These are phyloP conservation scores for Remersonia thermophila DNA, from an alignment of 2,329 filamentous ascomycete species.

Conservation along the genomic window DNA sequence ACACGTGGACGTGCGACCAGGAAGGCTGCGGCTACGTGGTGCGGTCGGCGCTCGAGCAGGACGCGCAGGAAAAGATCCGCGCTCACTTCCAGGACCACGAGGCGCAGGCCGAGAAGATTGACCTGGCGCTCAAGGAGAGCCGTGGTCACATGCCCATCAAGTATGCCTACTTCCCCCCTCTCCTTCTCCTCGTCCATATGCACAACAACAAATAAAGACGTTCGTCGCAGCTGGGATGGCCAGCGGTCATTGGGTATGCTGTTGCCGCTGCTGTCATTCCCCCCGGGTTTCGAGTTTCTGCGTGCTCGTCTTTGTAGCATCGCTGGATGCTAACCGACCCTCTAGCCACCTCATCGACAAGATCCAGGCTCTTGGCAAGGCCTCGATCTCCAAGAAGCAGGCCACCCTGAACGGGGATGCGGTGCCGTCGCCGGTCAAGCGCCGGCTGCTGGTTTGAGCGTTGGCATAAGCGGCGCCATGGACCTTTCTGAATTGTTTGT, in stretches of 20 bases:
- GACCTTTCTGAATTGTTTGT: too few species aligned
- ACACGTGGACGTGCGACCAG: conserved; percentile 55
- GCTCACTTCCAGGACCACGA: conserved; percentile 52
- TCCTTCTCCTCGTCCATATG: conserved; percentile 4
- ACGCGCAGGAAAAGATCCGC: conserved; percentile 43
- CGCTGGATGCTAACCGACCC: conserved; percentile 19
- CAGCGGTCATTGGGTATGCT: too few species aligned
- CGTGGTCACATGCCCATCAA: conserved; percentile 43
- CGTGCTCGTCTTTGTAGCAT: conserved; percentile 12
- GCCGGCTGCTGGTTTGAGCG: conserved; percentile 27
- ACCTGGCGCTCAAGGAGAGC: conserved; percentile 45
- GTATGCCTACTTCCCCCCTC: conserved; percentile 28
- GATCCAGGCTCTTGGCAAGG: conserved; percentile 35
- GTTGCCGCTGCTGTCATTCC: too few species aligned
- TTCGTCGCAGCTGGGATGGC: too few species aligned
- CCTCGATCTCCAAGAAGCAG: conserved; percentile 22
- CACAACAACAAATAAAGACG: not conserved
- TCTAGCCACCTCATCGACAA: conserved; percentile 44
- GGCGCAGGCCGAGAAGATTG: conserved; percentile 36
- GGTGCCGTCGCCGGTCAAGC: conserved; percentile 34
- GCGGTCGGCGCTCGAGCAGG: conserved; percentile 44
- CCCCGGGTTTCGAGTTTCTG: too few species aligned
- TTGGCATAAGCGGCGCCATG: too few species aligned
- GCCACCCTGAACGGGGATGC: conserved; percentile 21
- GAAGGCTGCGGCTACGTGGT: conserved; percentile 53